Conservation (phyloP, 2,329 filamentous ascomycete genomes). For the Diaporthe amygdali region DNA sequence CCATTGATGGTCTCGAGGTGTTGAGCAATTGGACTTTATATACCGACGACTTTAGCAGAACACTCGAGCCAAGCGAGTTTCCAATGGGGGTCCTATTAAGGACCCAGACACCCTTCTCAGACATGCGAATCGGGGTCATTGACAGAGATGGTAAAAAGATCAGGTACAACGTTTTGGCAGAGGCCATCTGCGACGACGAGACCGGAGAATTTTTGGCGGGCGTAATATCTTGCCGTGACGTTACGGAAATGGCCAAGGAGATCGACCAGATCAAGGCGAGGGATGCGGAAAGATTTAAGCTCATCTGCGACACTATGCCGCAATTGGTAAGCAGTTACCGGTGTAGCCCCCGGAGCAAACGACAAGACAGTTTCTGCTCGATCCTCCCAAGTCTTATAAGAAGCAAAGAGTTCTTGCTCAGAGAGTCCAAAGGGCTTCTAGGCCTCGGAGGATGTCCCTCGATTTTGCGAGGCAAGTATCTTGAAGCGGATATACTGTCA, state of each 20-base stretch:
- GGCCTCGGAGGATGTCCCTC: slow-evolving; percentile 2
- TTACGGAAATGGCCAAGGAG: slow-evolving; percentile 72
- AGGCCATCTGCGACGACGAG: slow-evolving; percentile 68
- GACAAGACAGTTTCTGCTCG: neutral
- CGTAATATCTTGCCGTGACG: slow-evolving; percentile 73
- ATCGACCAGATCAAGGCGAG: slow-evolving; percentile 72
- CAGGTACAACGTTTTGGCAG: slow-evolving; percentile 70
- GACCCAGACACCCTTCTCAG: slow-evolving; percentile 64
- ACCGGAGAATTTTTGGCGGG: slow-evolving; percentile 77
- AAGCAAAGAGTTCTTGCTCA: neutral
- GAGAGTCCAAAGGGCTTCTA: neutral
- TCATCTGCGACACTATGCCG: slow-evolving; percentile 77
- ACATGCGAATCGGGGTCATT: slow-evolving; percentile 67
- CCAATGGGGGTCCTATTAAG: slow-evolving; percentile 70
- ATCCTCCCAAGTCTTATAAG: neutral
- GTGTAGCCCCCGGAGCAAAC: neutral
- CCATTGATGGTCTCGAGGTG: slow-evolving; percentile 58
- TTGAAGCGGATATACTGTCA: neutral
- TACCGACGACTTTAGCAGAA: slow-evolving; percentile 68
- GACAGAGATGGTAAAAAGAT: slow-evolving; percentile 56
- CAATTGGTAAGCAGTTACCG: slow-evolving; percentile 51
- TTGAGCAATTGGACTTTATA: slow-evolving; percentile 66
- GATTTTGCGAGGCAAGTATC: slow-evolving; percentile 6
- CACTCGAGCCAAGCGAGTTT: slow-evolving; percentile 63
- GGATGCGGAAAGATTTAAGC: slow-evolving; percentile 75